A percentile compares a stretch with the other conserved stretches of the same genome.
phyloP scores from a whole-genome alignment of 176 grass and related monocot species.

The Hyparrhenia diplandra region DNA sequence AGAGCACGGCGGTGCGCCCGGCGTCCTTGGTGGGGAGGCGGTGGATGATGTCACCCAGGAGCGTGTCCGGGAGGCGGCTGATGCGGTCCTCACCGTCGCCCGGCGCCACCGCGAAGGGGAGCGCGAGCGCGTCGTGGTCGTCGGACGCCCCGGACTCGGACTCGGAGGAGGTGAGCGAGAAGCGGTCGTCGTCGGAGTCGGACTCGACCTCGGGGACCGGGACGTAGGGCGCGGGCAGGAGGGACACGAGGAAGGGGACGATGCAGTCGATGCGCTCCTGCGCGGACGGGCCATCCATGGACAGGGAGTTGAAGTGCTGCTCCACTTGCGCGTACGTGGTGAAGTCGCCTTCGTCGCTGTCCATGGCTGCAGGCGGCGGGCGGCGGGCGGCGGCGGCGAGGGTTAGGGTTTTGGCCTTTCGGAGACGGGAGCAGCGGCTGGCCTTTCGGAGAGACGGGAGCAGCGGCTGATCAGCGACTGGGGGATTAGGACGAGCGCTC shows the following conservation, averaged over 20 bases:
- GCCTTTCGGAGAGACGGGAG: no score
- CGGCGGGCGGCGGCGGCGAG: neutral
- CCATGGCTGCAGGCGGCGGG: slow-evolving; percentile 9
- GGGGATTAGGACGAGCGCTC: neutral
- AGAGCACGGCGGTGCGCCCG: slow-evolving; percentile 24
- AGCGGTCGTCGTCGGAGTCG: slow-evolving; percentile 8
- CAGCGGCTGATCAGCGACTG: no score
- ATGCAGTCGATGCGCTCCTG: neutral
- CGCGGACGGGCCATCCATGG: neutral
- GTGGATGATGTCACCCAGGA: slow-evolving; percentile 30
- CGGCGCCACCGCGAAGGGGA: neutral
- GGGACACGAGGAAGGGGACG: neutral
- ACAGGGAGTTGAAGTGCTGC: neutral
- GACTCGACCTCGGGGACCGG: slow-evolving; percentile 8
- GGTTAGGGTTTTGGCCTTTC: neutral
- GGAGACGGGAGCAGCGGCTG: neutral
- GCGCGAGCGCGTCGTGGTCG: neutral
- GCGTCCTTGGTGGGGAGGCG: slow-evolving; percentile 32
- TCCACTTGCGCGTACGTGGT: neutral
- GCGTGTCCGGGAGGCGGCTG: slow-evolving; percentile 9
- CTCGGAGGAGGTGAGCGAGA: slow-evolving; percentile 14
- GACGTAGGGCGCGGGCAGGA: slow-evolving; percentile 17
- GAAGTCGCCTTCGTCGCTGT: neutral
- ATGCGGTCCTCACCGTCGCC: slow-evolving; percentile 22
- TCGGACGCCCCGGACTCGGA: neutral